A percentile compares a stretch with the other conserved stretches of the same genome.
These are phyloP conservation scores for Pseudonitzschia multiseries DNA, from an alignment of 108 stramenopile species.

Conservation along the genomic window DNA sequence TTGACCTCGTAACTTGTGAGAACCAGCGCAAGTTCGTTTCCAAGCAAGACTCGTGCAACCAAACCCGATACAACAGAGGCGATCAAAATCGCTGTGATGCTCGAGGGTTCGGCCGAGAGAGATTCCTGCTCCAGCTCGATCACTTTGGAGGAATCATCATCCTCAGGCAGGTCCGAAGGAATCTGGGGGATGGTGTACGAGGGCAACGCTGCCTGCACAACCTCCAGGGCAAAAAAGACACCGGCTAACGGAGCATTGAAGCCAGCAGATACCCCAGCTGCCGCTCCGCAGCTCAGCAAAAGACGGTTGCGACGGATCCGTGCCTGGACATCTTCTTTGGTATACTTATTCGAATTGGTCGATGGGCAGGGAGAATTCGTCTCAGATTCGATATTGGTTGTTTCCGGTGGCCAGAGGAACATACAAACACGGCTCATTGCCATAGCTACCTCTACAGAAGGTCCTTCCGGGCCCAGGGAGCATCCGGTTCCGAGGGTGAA, in stretches of 20 bases:
- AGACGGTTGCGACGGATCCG: conserved; percentile 51
- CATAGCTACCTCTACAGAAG: conserved; percentile 84
- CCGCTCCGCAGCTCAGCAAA: conserved; percentile 82
- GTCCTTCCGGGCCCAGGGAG: conserved; percentile 90
- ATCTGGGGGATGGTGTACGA: conserved; percentile 20
- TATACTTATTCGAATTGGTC: no score
- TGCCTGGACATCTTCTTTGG: conserved; percentile 22
- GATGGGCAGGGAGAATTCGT: no score
- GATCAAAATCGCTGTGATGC: conserved; percentile 71
- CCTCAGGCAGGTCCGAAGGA: not conserved
- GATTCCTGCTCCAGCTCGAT: conserved; percentile 21
- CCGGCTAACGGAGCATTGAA: conserved; percentile 94
- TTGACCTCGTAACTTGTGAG: conserved; percentile 55
- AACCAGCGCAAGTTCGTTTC: conserved; percentile 68
- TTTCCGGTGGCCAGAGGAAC: conserved; percentile 27
- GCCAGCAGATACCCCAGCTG: conserved; percentile 91
- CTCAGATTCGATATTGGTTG: not conserved
- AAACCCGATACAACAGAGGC: conserved; percentile 79
- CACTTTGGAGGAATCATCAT: conserved; percentile 7
- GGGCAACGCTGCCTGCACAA: conserved; percentile 62
- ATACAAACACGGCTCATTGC: conserved; percentile 57
- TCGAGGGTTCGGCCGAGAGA: conserved; percentile 40
- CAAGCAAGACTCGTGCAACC: conserved; percentile 67
- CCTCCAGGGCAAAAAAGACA: conserved; percentile 92
- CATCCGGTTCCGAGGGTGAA: conserved; percentile 87